Conservation (phyloP, 441 rosid genomes). For the Gossypium gossypioides region DNA sequence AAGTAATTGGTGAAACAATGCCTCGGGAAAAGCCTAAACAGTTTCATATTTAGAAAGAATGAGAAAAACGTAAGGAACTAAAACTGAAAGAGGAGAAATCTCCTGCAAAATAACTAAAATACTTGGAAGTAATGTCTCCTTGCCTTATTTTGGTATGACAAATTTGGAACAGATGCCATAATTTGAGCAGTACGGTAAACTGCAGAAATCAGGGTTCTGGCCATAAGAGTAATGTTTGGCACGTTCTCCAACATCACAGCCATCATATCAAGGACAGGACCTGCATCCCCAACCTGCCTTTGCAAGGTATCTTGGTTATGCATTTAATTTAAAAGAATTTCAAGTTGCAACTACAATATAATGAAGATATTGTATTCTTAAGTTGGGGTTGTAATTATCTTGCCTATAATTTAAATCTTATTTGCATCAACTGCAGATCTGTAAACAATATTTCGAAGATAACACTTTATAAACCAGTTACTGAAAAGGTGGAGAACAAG, state of each 20-base stretch:
- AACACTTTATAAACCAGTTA: not conserved
- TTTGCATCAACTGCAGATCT: not conserved
- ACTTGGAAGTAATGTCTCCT: slow-evolving; percentile 11
- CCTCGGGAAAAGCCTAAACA: slow-evolving; percentile 75
- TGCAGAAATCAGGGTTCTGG: slow-evolving; percentile 58
- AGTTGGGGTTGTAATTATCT: not conserved
- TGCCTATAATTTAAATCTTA: not conserved
- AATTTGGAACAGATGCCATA: slow-evolving; percentile 59
- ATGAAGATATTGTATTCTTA: not conserved
- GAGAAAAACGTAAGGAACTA: not conserved
- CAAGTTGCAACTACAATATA: not conserved
- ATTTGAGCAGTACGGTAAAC: slow-evolving; percentile 78
- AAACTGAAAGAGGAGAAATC: not conserved
- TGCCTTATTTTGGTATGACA: slow-evolving; percentile 74
- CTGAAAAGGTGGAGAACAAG: not conserved
- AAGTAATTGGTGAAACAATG: slow-evolving; percentile 75
- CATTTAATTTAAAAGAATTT: slow-evolving; percentile 8
- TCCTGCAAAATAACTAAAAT: slow-evolving; percentile 8
- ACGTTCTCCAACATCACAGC: slow-evolving; percentile 81
- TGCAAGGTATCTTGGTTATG: slow-evolving; percentile 19
- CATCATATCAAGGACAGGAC: slow-evolving; percentile 79
- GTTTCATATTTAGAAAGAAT: slow-evolving; percentile 10
- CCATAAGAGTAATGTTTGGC: slow-evolving; percentile 59
- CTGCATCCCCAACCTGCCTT: slow-evolving; percentile 83
- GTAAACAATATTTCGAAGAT: not conserved